These are phyloP conservation scores for Theobroma grandiflorum DNA, from an alignment of 441 rosid genomes.

Conservation along the genomic window DNA sequence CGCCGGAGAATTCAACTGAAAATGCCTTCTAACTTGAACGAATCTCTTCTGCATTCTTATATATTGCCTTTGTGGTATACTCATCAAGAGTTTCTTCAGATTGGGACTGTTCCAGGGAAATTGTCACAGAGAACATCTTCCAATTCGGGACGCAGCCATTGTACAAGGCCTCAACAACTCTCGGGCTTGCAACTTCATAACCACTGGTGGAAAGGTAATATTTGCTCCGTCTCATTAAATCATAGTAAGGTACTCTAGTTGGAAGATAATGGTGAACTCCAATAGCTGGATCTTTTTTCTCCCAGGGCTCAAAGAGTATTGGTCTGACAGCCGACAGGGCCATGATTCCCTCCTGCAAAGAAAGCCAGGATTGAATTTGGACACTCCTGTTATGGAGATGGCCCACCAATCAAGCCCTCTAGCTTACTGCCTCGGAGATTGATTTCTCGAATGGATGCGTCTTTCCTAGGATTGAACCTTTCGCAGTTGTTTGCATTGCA, in stretches of 20 bases:
- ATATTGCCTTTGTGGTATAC: constrained; percentile 74
- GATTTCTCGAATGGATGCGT: constrained; percentile 79
- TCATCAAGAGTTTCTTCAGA: constrained; percentile 63
- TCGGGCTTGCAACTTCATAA: constrained; percentile 89
- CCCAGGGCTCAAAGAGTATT: constrained; percentile 79
- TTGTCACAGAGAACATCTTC: constrained; percentile 67
- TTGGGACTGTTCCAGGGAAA: constrained; percentile 67
- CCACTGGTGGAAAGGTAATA: constrained; percentile 91
- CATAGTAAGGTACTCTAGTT: constrained; percentile 62
- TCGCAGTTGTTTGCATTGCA: constrained; percentile 96
- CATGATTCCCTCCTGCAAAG: constrained; percentile 91
- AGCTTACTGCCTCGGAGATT: constrained; percentile 58
- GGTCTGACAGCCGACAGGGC: constrained; percentile 63
- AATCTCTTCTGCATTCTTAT: constrained; percentile 83
- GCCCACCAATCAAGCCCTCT: constrained; percentile 65
- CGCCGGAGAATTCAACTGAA: constrained; percentile 61
- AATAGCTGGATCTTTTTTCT: constrained; percentile 68
- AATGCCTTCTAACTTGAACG: constrained; percentile 66
- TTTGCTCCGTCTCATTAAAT: constrained; percentile 74
- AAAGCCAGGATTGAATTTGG: constrained; percentile 62
- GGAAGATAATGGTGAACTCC: constrained; percentile 74
- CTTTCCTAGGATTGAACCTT: constrained; percentile 76
- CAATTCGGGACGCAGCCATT: constrained; percentile 87
- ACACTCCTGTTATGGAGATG: constrained; percentile 68
- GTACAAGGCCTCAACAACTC: constrained; percentile 84